phyloP scores from a whole-genome alignment of 495 filamentous ascomycete species.

The Penicillium robsamsonii region DNA sequence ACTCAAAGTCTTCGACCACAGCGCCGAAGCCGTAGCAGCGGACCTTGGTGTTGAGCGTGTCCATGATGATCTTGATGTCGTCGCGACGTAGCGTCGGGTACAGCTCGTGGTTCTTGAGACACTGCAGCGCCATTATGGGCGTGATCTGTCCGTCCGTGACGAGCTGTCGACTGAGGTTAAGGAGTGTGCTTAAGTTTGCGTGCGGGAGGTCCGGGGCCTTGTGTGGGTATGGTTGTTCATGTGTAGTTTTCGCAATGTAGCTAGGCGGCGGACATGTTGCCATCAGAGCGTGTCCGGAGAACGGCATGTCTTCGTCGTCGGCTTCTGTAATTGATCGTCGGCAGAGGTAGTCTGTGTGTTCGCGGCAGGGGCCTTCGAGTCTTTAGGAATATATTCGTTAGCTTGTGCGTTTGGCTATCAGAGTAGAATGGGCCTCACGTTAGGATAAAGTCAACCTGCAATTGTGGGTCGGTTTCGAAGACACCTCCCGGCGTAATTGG shows the following conservation, averaged over 20 bases:
- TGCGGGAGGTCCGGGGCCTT: slow-evolving; percentile 57
- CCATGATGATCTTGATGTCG: slow-evolving; percentile 71
- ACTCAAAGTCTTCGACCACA: slow-evolving; percentile 78
- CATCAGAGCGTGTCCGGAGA: slow-evolving; percentile 87
- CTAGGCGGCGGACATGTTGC: slow-evolving; percentile 73
- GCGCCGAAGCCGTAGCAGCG: slow-evolving; percentile 87
- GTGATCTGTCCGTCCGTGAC: slow-evolving; percentile 92
- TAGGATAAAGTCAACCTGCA: slow-evolving; percentile 94
- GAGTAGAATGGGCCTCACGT: slow-evolving; percentile 61
- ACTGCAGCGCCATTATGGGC: slow-evolving; percentile 93
- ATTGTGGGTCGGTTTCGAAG: slow-evolving; percentile 73
- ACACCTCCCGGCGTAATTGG: slow-evolving; percentile 46
- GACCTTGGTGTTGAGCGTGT: slow-evolving; percentile 74
- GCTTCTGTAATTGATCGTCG: slow-evolving; percentile 47
- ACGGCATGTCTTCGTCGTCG: slow-evolving; percentile 50
- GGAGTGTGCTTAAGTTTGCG: slow-evolving; percentile 71
- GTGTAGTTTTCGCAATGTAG: slow-evolving; percentile 44
- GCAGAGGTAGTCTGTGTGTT: slow-evolving; percentile 74
- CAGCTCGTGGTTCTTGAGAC: slow-evolving; percentile 68
- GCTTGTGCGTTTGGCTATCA: slow-evolving; percentile 5
- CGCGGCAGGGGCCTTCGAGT: slow-evolving; percentile 92
- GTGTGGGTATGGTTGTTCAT: slow-evolving; percentile 42
- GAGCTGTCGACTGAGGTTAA: slow-evolving; percentile 79
- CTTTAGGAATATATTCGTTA: slow-evolving; percentile 45
- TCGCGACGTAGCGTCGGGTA: slow-evolving; percentile 59